A percentile compares a stretch with the other conserved stretches of the same genome.
Conservation (phyloP, 805 yeast genomes). For the Suhomyces vadensis region DNA sequence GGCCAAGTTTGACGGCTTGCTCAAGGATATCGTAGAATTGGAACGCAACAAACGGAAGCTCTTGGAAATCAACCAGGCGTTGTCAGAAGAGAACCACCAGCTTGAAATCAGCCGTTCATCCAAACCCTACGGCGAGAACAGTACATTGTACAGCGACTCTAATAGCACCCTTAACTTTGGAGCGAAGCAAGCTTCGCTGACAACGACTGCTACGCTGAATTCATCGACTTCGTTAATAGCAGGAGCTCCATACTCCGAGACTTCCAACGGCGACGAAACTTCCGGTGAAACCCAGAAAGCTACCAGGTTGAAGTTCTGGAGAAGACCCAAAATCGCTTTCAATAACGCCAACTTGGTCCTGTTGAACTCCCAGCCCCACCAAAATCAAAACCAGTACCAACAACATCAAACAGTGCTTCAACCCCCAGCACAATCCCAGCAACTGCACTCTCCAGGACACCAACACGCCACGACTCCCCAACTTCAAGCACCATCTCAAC, state of each 20-base stretch:
- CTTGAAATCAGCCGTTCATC: slow-evolving; percentile 12
- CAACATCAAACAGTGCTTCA: slow-evolving; percentile 3
- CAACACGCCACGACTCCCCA: not conserved
- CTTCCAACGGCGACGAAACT: slow-evolving; percentile 13
- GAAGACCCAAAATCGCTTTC: slow-evolving; percentile 41
- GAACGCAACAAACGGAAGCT: slow-evolving; percentile 48
- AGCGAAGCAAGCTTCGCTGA: not conserved
- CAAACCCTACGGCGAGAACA: not conserved
- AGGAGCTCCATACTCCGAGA: slow-evolving; percentile 15
- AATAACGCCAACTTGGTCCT: slow-evolving; percentile 11
- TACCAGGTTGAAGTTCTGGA: slow-evolving; percentile 46
- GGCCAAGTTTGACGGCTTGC: slow-evolving; percentile 42
- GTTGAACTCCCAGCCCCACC: slow-evolving; percentile 3
- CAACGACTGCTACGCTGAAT: not conserved
- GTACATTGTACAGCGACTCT: slow-evolving; percentile 1
- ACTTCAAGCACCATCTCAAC: not conserved
- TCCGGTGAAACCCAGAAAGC: slow-evolving; percentile 40
- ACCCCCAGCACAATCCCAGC: slow-evolving; percentile 1
- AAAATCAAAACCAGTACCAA: slow-evolving; percentile 4
- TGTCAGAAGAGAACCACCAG: slow-evolving; percentile 23
- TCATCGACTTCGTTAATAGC: slow-evolving; percentile 9
- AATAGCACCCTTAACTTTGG: slow-evolving; percentile 4
- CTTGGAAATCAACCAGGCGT: slow-evolving; percentile 24
- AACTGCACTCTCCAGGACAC: not conserved
- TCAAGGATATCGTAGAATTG: slow-evolving; percentile 54